Percentiles rank a stretch among this genome's conserved stretches.
Evolutionary conservation across 192 early-diverging fungal genomes (phyloP).

Genomic region (Chytriomyces sp.): DNA sequence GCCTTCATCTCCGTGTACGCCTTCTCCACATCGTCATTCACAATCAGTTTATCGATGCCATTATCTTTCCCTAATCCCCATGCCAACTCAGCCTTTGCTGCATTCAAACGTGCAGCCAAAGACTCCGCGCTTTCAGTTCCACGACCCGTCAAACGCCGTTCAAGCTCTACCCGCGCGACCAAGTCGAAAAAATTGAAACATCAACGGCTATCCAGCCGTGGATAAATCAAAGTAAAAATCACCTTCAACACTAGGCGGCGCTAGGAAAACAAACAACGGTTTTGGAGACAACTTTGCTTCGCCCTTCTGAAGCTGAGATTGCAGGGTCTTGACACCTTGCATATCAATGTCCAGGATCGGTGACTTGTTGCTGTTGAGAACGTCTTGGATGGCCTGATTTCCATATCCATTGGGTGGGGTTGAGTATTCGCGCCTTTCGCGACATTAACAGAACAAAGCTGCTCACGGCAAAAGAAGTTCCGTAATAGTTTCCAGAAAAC

Average conservation of each 20-base stretch:
- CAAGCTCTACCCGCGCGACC: slow-evolving; percentile 56
- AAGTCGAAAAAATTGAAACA: background rate
- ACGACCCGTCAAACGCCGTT: slow-evolving; percentile 81
- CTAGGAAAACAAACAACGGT: slow-evolving; percentile 79
- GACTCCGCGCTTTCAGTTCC: slow-evolving; percentile 85
- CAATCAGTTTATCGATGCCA: slow-evolving; percentile 69
- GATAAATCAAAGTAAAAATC: slow-evolving; percentile 44
- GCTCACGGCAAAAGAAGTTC: slow-evolving; percentile 33
- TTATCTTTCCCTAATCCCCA: slow-evolving; percentile 34
- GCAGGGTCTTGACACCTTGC: slow-evolving; percentile 82
- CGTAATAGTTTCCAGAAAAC: slow-evolving; percentile 93
- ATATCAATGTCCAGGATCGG: slow-evolving; percentile 91
- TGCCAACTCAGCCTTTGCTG: slow-evolving; percentile 78
- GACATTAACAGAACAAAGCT: background rate
- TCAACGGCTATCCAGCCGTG: background rate
- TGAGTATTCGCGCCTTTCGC: slow-evolving; percentile 71
- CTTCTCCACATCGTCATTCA: slow-evolving; percentile 81
- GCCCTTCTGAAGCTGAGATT: slow-evolving; percentile 33
- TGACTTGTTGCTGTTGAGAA: slow-evolving; percentile 72
- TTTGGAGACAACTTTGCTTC: slow-evolving; percentile 29
- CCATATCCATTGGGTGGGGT: slow-evolving; percentile 38
- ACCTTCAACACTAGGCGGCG: slow-evolving; percentile 81
- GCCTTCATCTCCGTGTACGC: slow-evolving; percentile 74
- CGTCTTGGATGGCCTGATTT: slow-evolving; percentile 71
- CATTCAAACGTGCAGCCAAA: slow-evolving; percentile 71